phyloP scores from a whole-genome alignment of 306 rosid species.

The Dryas drummondii region DNA sequence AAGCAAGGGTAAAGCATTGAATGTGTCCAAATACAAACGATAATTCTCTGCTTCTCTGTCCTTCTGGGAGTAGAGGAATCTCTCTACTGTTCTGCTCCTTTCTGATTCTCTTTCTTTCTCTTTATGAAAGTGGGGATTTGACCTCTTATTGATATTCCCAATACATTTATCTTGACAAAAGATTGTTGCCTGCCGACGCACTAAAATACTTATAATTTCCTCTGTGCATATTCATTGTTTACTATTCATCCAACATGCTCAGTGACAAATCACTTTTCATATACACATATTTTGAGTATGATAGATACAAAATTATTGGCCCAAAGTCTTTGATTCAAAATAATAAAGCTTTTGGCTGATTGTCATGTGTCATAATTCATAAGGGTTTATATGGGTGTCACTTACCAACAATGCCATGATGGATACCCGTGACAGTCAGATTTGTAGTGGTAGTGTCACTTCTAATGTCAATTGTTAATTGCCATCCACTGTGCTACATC shows the following conservation, averaged over 20 bases:
- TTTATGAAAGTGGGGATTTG: conserved; percentile 49
- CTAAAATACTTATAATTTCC: conserved; percentile 28
- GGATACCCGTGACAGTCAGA: not conserved
- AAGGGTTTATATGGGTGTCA: conserved; percentile 11
- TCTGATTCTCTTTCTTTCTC: conserved; percentile 29
- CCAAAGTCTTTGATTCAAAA: not conserved
- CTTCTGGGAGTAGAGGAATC: conserved; percentile 48
- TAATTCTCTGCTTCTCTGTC: conserved; percentile 41
- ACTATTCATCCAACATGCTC: conserved; percentile 27
- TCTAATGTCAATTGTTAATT: too few species aligned
- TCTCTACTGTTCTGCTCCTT: conserved; percentile 29
- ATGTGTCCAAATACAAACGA: conserved; percentile 38
- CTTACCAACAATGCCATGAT: conserved; percentile 26
- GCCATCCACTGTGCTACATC: conserved; percentile 10
- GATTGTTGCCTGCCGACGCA: conserved; percentile 31
- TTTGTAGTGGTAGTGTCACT: conserved; percentile 5
- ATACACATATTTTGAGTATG: conserved; percentile 18
- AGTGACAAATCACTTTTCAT: conserved; percentile 24
- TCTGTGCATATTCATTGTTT: conserved; percentile 27
- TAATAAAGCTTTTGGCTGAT: not conserved
- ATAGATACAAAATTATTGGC: conserved; percentile 6
- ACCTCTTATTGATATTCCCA: conserved; percentile 25
- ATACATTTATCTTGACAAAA: conserved; percentile 33
- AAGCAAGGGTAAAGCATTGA: conserved; percentile 35
- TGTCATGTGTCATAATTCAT: not conserved